Conservation (phyloP, 768 basidiomycete species). For the Russula olivacea region DNA sequence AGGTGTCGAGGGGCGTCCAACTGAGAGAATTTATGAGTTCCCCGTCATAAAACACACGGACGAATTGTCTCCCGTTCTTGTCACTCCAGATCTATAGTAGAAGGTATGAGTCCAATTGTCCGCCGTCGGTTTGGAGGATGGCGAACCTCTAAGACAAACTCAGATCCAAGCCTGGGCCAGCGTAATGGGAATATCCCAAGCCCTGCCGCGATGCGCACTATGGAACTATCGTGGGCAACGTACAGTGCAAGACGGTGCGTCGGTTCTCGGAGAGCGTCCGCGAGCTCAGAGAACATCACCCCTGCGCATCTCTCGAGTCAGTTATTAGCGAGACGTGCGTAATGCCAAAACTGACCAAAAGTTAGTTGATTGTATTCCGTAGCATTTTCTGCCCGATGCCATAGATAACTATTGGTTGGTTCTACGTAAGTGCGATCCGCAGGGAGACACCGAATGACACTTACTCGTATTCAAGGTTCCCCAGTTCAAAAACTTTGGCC, state of each 20-base stretch:
- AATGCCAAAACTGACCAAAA: conserved; percentile 31
- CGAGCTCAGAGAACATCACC: conserved; percentile 42
- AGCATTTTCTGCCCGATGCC: conserved; percentile 42
- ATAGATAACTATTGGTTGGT: conserved; percentile 38
- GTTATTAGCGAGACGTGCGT: neutral
- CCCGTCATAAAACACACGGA: conserved; percentile 42
- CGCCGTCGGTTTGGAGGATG: neutral
- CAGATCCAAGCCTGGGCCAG: conserved; percentile 44
- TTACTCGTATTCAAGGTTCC: conserved; percentile 36
- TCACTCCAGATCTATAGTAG: conserved; percentile 36
- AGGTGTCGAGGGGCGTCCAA: conserved; percentile 35
- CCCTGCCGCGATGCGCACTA: conserved; percentile 35
- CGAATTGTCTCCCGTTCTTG: conserved; percentile 29
- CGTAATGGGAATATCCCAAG: conserved; percentile 34
- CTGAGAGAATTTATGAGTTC: conserved; percentile 33
- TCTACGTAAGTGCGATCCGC: neutral
- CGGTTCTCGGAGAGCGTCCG: conserved; percentile 32
- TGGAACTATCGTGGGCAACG: conserved; percentile 42
- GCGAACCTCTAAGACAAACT: conserved; percentile 40
- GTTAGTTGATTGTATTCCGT: conserved; percentile 39
- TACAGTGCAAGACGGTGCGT: conserved; percentile 36
- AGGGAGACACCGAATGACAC: conserved; percentile 4
- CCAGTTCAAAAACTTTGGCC: conserved; percentile 31
- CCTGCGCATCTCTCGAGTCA: conserved; percentile 28
- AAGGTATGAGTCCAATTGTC: neutral